Percentiles rank a stretch among this genome's conserved stretches.
Evolutionary conservation across 257 asterid genomes (phyloP).

Genomic region (Gardenia jasminoides): DNA sequence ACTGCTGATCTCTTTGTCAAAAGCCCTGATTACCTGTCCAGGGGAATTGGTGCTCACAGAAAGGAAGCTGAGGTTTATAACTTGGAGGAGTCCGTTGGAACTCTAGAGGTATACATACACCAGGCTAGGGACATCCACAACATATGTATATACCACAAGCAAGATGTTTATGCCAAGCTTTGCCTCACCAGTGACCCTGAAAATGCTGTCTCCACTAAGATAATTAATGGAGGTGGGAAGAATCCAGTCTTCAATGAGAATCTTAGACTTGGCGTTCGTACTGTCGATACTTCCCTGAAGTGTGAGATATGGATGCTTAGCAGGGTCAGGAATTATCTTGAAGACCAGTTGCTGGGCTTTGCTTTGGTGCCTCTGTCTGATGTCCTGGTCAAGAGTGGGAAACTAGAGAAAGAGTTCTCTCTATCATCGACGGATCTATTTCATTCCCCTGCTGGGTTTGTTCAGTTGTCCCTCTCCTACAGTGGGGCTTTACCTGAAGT

Average conservation of each 20-base stretch:
- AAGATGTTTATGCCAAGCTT: slow-evolving; percentile 88
- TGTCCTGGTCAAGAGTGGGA: slow-evolving; percentile 55
- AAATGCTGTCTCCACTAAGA: slow-evolving; percentile 65
- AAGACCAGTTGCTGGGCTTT: slow-evolving; percentile 92
- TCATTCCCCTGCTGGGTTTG: slow-evolving; percentile 98
- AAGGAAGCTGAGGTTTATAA: slow-evolving; percentile 35
- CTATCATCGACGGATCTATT: slow-evolving; percentile 92
- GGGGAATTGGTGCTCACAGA: slow-evolving; percentile 33
- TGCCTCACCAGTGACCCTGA: slow-evolving; percentile 89
- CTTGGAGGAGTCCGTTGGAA: slow-evolving; percentile 51
- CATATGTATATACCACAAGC: slow-evolving; percentile 95
- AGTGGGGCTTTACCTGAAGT: slow-evolving; percentile 76
- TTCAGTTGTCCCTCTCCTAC: slow-evolving; percentile 68
- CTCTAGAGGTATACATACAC: slow-evolving; percentile 73
- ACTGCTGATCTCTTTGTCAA: slow-evolving; percentile 31
- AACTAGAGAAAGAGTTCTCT: slow-evolving; percentile 81
- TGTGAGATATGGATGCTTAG: slow-evolving; percentile 99
- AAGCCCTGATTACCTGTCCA: slow-evolving; percentile 31
- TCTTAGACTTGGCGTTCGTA: slow-evolving; percentile 54
- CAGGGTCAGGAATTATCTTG: slow-evolving; percentile 84
- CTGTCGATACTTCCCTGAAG: slow-evolving; percentile 68
- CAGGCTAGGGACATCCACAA: slow-evolving; percentile 92
- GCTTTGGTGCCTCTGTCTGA: slow-evolving; percentile 88
- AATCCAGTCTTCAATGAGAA: slow-evolving; percentile 82
- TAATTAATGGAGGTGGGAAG: slow-evolving; percentile 87